These are phyloP conservation scores for Moesziomyces sp. DNA, from an alignment of 1,284 basidiomycete genomes.

Conservation along the genomic window DNA sequence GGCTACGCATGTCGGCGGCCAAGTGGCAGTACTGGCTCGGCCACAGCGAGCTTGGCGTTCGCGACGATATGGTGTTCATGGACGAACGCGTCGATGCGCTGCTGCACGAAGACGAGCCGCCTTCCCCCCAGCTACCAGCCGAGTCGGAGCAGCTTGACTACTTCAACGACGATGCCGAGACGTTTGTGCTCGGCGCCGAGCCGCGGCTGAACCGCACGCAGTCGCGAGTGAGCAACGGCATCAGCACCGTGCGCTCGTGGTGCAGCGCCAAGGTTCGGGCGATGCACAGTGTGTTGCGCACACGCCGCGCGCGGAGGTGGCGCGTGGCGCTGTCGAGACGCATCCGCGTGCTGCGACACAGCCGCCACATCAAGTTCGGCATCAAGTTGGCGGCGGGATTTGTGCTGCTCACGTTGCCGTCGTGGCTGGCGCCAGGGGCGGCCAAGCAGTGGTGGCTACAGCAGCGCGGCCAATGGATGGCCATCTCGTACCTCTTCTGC, in stretches of 20 bases:
- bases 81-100: slow-evolving; percentile 32
- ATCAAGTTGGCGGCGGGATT: slow-evolving; percentile 70
- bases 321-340: slow-evolving; percentile 39
- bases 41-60: slow-evolving; percentile 1
- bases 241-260: slow-evolving; percentile 10
- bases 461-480: slow-evolving; percentile 69
- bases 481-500: slow-evolving; percentile 68
- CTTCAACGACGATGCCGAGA: slow-evolving; percentile 22
- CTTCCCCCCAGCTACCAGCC: slow-evolving; percentile 1
- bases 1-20: slow-evolving; percentile 23
- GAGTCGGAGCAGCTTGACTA: slow-evolving; percentile 18
- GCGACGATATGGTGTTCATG: slow-evolving; percentile 11
- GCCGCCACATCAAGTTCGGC: slow-evolving; percentile 69
- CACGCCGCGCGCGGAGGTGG: slow-evolving; percentile 11
- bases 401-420: slow-evolving; percentile 69
- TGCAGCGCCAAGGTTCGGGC: slow-evolving; percentile 4
- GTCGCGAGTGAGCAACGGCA: slow-evolving; percentile 17
- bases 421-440: slow-evolving; percentile 59
- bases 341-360: slow-evolving; percentile 62
- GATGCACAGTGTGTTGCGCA: slow-evolving; percentile 8
- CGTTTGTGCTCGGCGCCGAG: not conserved
- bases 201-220: slow-evolving; percentile 12
- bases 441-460: slow-evolving; percentile 68
- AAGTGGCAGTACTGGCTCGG: slow-evolving; percentile 46
- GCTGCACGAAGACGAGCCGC: slow-evolving; percentile 31